Conservation (phyloP, 1,284 basidiomycete species). For the Microbotryum violaceum region DNA sequence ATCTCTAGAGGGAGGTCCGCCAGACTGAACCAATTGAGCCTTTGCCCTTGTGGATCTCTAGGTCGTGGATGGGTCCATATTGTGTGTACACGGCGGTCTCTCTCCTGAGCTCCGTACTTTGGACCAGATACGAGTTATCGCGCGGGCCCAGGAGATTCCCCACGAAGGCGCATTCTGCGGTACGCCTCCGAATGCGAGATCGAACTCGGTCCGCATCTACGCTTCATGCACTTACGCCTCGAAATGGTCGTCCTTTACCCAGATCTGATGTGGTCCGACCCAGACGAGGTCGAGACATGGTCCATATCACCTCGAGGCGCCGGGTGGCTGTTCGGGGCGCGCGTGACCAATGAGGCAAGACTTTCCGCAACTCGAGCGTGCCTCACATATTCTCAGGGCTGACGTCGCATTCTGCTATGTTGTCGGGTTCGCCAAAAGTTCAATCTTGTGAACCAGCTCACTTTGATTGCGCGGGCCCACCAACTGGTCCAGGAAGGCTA, state of each 20-base stretch:
- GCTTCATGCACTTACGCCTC: no score
- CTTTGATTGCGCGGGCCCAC: slow-evolving; percentile 82
- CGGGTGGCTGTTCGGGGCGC: slow-evolving; percentile 88
- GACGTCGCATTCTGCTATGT: not conserved
- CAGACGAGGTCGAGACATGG: slow-evolving; percentile 93
- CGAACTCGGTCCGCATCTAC: no score
- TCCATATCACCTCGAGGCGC: slow-evolving; percentile 89
- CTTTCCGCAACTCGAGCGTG: not conserved
- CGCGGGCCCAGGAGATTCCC: slow-evolving; percentile 87
- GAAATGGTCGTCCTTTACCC: not conserved
- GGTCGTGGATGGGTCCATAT: slow-evolving; percentile 85
- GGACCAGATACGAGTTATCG: slow-evolving; percentile 84
- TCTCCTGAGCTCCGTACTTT: slow-evolving; percentile 86
- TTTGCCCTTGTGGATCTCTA: slow-evolving; percentile 37
- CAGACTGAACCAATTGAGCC: no score
- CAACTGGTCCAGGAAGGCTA: slow-evolving; percentile 95
- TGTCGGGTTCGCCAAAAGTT: slow-evolving; percentile 51
- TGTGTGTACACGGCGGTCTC: slow-evolving; percentile 88
- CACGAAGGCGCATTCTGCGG: slow-evolving; percentile 97
- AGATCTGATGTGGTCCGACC: slow-evolving; percentile 98
- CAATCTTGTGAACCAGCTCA: slow-evolving; percentile 78
- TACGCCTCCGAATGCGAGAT: slow-evolving; percentile 41
- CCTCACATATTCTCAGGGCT: not conserved
- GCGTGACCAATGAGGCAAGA: slow-evolving; percentile 72
- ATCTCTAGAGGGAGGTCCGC: no score